A percentile compares a stretch with the other conserved stretches of the same genome.
These are phyloP conservation scores for Cytospora chrysosperma DNA, from an alignment of 2,329 filamentous ascomycete genomes.

Conservation along the genomic window DNA sequence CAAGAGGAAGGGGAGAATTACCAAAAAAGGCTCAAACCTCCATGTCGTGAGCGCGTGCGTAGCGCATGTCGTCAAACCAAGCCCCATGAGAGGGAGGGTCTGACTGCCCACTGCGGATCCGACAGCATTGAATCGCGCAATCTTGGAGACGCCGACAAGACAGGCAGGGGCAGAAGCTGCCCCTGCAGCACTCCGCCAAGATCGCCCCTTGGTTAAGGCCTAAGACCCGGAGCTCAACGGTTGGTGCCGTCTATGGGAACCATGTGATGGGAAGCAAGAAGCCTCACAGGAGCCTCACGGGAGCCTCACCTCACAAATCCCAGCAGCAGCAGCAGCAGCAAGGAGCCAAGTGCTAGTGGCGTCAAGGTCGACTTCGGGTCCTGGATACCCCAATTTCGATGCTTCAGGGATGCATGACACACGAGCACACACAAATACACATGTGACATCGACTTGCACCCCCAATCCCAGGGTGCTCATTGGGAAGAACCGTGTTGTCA, in stretches of 20 bases:
- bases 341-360: not conserved
- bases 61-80: conserved; percentile 5
- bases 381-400: not conserved
- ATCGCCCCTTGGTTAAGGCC: conserved; percentile 1
- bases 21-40: not conserved
- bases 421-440: too few relatives aligned
- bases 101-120: conserved; percentile 21
- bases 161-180: conserved; percentile 17
- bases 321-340: not conserved
- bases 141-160: conserved; percentile 36
- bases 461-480: not conserved
- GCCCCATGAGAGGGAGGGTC: conserved; percentile 14
- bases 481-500: not conserved
- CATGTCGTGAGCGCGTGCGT: not conserved
- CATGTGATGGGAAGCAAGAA: not conserved
- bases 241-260: not conserved
- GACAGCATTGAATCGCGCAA: conserved; percentile 41
- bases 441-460: not conserved
- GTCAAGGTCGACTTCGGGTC: not conserved
- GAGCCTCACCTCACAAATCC: not conserved
- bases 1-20: too few relatives aligned
- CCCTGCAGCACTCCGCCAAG: conserved; percentile 20
- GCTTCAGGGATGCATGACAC: not conserved
- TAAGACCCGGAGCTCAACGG: not conserved
- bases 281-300: not conserved